phyloP scores from a whole-genome alignment of 768 basidiomycete species.

The Tulasnella sp. region DNA sequence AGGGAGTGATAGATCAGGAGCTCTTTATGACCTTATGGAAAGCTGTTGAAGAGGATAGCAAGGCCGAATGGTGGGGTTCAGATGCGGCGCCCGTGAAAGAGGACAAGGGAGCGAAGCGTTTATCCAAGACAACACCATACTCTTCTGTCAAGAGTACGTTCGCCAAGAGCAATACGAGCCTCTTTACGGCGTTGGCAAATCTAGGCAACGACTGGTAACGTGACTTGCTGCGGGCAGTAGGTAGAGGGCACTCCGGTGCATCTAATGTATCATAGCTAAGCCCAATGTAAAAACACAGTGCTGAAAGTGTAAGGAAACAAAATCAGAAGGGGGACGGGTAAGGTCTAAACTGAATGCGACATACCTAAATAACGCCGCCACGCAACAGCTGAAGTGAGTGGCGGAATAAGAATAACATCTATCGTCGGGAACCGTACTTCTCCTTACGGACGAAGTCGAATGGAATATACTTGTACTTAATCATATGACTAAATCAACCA shows the following conservation, averaged over 20 bases:
- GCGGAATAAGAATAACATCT: not conserved
- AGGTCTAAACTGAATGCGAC: not conserved
- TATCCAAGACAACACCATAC: not conserved
- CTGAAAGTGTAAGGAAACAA: not conserved
- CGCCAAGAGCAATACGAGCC: constrained; percentile 1
- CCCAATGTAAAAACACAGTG: constrained; percentile 16
- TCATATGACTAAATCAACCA: constrained; percentile 75
- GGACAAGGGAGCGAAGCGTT: constrained; percentile 2
- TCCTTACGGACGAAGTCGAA: constrained; percentile 95
- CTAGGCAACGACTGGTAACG: not conserved
- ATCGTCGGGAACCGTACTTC: constrained; percentile 56
- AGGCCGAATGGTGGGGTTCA: constrained; percentile 24
- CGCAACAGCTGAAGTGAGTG: not conserved
- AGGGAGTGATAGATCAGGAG: constrained; percentile 3
- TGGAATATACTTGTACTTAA: constrained; percentile 96
- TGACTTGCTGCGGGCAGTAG: not conserved
- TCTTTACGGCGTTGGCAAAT: constrained; percentile 15
- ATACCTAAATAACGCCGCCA: not conserved
- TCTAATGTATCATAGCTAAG: constrained; percentile 11
- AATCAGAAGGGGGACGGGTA: not conserved
- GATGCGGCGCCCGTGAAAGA: constrained; percentile 20
- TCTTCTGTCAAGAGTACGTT: not conserved
- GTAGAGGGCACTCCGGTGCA: not conserved
- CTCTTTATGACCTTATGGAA: constrained; percentile 17
- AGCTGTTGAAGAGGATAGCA: constrained; percentile 25